Evolutionary conservation across 257 asterid species (phyloP).

Genomic region (Avicennia marina): DNA sequence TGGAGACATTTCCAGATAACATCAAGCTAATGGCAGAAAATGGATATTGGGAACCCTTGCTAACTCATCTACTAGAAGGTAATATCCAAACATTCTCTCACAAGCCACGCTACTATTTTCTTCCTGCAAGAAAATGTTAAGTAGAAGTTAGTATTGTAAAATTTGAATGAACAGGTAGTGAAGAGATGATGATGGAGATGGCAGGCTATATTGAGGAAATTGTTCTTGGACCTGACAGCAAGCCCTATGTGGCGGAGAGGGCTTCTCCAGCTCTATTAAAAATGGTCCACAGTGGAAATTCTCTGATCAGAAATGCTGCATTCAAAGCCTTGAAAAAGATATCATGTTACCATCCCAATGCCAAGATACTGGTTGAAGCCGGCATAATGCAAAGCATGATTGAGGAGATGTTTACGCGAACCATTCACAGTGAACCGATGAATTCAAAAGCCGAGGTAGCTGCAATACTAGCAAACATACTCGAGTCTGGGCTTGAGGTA

Average conservation of each 20-base stretch:
- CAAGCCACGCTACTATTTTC: not conserved
- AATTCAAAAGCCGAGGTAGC: constrained; percentile 58
- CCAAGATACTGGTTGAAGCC: constrained; percentile 45
- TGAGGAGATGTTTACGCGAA: constrained; percentile 58
- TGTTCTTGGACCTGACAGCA: constrained; percentile 48
- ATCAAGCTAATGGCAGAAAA: constrained; percentile 85
- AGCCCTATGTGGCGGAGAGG: constrained; percentile 52
- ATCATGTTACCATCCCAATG: constrained; percentile 45
- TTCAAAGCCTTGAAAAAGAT: constrained; percentile 64
- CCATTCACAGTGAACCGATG: constrained; percentile 37
- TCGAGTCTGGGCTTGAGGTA: constrained; percentile 55
- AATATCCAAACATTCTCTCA: constrained; percentile 2
- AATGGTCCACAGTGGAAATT: constrained; percentile 49
- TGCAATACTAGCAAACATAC: constrained; percentile 58
- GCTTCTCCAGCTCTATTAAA: constrained; percentile 63
- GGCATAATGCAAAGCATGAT: constrained; percentile 56
- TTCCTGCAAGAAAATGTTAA: not conserved
- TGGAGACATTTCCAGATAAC: constrained; percentile 54
- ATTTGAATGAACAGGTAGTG: constrained; percentile 45
- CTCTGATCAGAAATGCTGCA: constrained; percentile 54
- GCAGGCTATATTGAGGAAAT: constrained; percentile 58
- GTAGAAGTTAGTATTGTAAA: not conserved
- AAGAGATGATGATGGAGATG: constrained; percentile 63
- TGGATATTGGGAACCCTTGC: constrained; percentile 70
- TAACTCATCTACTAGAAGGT: constrained; percentile 64